Evolutionary conservation across 495 filamentous ascomycete species (phyloP), one percentile per base, ranked within the genome.

Genomic region (Lichenothelia convexa): DNA sequence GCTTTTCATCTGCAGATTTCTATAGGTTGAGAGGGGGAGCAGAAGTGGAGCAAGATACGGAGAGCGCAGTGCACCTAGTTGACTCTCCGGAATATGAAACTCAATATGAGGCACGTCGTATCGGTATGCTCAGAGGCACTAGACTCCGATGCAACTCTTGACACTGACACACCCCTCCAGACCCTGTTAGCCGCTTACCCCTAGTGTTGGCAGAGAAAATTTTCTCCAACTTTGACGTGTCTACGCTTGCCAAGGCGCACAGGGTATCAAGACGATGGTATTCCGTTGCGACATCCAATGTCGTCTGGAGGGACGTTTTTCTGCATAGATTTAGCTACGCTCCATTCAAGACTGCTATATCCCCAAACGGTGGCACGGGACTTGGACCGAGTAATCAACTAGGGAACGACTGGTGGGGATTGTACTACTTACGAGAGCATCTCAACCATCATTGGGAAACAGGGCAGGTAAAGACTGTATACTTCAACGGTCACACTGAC

Each of bases 401-500:
- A 4, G 57, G 66, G 38, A 70, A 75, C 36, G 68, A 93, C 48
- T 97, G 87, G 87, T 84, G 84, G 61, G 66, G 70, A 37, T 80
- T 93, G 58, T 91, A 80, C 54, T 59, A 71, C 42, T 77, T 77
- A 26, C 75, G 80, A 34, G 65, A 71, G 32, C 66, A 76, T 38
- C 65, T 97, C 19, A 75, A 85, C 37, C 59, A 65, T 33, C 73
- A 78, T 32, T 97, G 89, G 89, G 71, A 70, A 42, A 56, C 73
- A 29, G 78, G 80, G 41, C 68, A 73, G 36, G 79, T 80, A 18
- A 76, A 73, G 29, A 75, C 81, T 0, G 77, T 91, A 35, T 93
- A 92, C 53, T 62, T 95, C 13, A 79, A 87, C 48, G 89, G 91
- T 1, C 89, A 97, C 48, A 70, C 70, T 8, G 89, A 95, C 54